Percentiles rank a stretch among this genome's conserved stretches.
Evolutionary conservation across 2,329 filamentous ascomycete species (phyloP).

Genomic region (Fusarium subglutinans): DNA sequence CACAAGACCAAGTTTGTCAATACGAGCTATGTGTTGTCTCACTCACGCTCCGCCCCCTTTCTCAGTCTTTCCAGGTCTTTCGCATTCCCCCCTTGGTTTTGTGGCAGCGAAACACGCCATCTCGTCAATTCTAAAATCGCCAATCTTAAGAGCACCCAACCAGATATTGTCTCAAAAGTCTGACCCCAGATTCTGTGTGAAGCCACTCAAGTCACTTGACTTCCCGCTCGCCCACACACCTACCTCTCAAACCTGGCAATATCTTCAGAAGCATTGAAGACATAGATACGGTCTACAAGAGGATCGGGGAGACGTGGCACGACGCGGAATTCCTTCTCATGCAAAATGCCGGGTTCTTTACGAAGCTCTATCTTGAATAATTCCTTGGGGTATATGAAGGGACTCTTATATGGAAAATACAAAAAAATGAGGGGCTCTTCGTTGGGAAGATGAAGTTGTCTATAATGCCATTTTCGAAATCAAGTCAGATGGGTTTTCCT

Average conservation of each 20-base stretch:
- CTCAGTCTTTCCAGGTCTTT: constrained; percentile 26
- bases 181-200: constrained; percentile 24
- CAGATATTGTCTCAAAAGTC: constrained; percentile 23
- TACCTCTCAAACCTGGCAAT: not conserved
- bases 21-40: constrained; percentile 37
- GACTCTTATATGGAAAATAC: constrained; percentile 26
- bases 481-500: not conserved
- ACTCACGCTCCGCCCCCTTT: constrained; percentile 25
- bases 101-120: constrained; percentile 23
- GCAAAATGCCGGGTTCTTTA: constrained; percentile 6
- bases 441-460: constrained; percentile 48
- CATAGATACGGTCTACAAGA: not conserved
- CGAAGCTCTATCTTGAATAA: constrained; percentile 19
- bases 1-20: constrained; percentile 38
- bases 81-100: constrained; percentile 13
- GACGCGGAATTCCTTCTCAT: not conserved
- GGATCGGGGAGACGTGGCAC: not conserved
- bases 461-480: constrained; percentile 36
- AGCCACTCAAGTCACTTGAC: constrained; percentile 37
- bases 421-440: constrained; percentile 43
- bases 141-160: constrained; percentile 35
- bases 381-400: constrained; percentile 39
- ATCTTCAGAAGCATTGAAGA: not conserved
- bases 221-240: constrained; percentile 19
- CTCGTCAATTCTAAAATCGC: constrained; percentile 24